These are phyloP conservation scores for Kewa caespitosa DNA, from an alignment of 179 eudicot genomes.

Conservation along the genomic window DNA sequence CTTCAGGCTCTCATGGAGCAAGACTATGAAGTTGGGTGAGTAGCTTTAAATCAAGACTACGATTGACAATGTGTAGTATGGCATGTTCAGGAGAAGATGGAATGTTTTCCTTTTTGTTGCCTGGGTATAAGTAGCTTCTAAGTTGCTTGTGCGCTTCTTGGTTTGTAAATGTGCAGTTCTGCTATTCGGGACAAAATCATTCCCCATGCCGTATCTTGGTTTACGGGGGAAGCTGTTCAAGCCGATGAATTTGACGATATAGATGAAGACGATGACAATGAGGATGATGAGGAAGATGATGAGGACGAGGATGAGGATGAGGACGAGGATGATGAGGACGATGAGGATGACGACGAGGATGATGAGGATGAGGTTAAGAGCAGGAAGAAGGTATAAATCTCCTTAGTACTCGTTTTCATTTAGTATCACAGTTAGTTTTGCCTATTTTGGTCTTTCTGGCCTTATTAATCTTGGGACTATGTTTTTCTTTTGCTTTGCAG, in stretches of 20 bases:
- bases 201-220: constrained; percentile 96
- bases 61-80: background rate
- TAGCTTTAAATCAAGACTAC: background rate
- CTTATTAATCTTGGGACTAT: background rate
- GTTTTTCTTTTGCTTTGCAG: constrained; percentile 23
- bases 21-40: constrained; percentile 92
- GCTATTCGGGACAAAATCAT: constrained; percentile 85
- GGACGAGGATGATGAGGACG: constrained; percentile 35
- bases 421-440: background rate
- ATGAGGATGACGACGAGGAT: constrained; percentile 45
- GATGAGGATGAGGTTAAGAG: constrained; percentile 40
- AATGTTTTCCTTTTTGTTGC: background rate
- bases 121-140: background rate
- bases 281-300: constrained; percentile 50
- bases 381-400: constrained; percentile 43
- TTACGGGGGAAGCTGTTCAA: constrained; percentile 85
- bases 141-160: background rate
- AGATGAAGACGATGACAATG: constrained; percentile 58
- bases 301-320: constrained; percentile 53
- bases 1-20: constrained; percentile 90
- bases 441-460: background rate
- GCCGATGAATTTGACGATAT: constrained; percentile 70
- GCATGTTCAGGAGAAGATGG: background rate
- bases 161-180: constrained; percentile 47
- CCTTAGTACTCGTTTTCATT: background rate